A percentile compares a stretch with the other conserved stretches of the same genome.
Conservation (phyloP, 495 filamentous ascomycete species). For the Lasiosphaeriaceae sp. region DNA sequence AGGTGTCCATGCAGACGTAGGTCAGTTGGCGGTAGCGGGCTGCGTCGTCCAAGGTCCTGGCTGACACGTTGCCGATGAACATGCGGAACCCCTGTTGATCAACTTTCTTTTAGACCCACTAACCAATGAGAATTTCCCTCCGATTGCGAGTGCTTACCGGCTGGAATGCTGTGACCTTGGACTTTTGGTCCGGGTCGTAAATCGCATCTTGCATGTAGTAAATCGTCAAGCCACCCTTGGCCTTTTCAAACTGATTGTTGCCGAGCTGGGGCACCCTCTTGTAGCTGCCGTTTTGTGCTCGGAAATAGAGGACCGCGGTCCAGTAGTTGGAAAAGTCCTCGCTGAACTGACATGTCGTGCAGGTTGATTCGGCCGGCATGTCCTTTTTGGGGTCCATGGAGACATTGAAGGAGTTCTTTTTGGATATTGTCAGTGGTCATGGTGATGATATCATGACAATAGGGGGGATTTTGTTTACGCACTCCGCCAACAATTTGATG, state of each 20-base stretch:
- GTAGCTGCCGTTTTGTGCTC: slow-evolving; percentile 40
- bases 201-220: slow-evolving; percentile 37
- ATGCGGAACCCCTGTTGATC: slow-evolving; percentile 52
- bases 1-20: slow-evolving; percentile 41
- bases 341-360: slow-evolving; percentile 15
- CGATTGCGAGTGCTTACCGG: slow-evolving; percentile 26
- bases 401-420: slow-evolving; percentile 43
- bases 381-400: slow-evolving; percentile 38
- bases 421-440: background rate
- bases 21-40: slow-evolving; percentile 29
- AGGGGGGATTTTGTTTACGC: background rate
- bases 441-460: no score
- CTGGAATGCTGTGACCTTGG: slow-evolving; percentile 39
- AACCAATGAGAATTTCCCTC: background rate
- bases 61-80: slow-evolving; percentile 39
- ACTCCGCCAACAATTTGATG: slow-evolving; percentile 43
- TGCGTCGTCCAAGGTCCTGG: slow-evolving; percentile 24
- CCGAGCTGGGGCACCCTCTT: slow-evolving; percentile 32
- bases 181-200: slow-evolving; percentile 25
- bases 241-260: slow-evolving; percentile 33
- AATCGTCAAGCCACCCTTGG: slow-evolving; percentile 37
- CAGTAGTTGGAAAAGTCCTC: slow-evolving; percentile 29
- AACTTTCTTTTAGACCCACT: slow-evolving; percentile 11
- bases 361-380: slow-evolving; percentile 32
- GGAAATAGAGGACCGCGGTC: slow-evolving; percentile 45